Conservation (phyloP, 306 rosid genomes). For the Inga leiocalycina region DNA sequence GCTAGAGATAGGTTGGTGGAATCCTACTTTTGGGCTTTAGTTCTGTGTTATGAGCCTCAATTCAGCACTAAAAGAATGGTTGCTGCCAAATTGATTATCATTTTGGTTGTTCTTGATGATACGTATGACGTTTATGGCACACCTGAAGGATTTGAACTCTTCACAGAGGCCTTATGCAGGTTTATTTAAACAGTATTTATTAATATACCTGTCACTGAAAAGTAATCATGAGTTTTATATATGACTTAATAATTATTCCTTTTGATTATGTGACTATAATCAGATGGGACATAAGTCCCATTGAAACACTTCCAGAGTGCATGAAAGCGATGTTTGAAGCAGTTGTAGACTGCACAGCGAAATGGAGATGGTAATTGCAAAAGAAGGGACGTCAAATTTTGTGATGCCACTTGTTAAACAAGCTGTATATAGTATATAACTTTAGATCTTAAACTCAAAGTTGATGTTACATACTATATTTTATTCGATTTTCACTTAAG, state of each 20-base stretch:
- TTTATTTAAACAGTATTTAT: neutral
- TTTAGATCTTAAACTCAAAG: too few relatives aligned
- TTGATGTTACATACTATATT: too few relatives aligned
- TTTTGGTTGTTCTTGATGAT: neutral
- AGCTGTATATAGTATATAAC: too few relatives aligned
- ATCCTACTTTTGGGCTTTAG: too few relatives aligned
- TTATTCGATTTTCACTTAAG: neutral
- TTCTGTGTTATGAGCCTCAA: too few relatives aligned
- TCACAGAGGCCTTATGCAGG: neutral
- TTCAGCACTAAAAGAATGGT: neutral
- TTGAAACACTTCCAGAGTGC: too few relatives aligned
- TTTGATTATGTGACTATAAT: neutral
- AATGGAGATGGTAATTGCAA: too few relatives aligned
- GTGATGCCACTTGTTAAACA: too few relatives aligned
- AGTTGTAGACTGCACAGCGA: too few relatives aligned
- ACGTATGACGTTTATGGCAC: neutral
- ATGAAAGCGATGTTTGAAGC: too few relatives aligned
- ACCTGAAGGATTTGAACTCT: neutral
- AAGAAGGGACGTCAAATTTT: too few relatives aligned
- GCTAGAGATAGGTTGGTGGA: too few relatives aligned
- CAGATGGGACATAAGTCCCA: slow-evolving; percentile 26
- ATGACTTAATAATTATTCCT: neutral
- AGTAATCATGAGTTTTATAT: neutral
- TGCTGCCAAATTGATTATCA: neutral
- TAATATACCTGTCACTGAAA: neutral